Percentiles rank a stretch among this genome's conserved stretches.
These are phyloP conservation scores for Lactarius vividus DNA, from an alignment of 768 basidiomycete species.

Conservation along the genomic window DNA sequence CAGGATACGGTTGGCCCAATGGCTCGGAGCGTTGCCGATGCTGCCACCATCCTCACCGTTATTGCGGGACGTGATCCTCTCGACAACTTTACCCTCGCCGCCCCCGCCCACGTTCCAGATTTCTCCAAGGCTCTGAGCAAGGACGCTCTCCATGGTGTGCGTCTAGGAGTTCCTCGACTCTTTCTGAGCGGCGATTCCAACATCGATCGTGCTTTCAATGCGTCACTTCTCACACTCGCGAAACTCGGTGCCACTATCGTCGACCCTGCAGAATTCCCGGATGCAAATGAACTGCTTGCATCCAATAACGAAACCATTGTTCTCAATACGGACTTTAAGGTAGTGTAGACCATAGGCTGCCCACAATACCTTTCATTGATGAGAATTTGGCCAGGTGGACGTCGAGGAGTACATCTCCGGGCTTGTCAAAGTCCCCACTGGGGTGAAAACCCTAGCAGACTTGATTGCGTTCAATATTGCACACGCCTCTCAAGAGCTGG, in stretches of 20 bases:
- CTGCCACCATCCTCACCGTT: slow-evolving; percentile 50
- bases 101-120: slow-evolving; percentile 52
- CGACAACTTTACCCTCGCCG: slow-evolving; percentile 43
- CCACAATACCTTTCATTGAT: neutral
- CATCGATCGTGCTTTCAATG: slow-evolving; percentile 41
- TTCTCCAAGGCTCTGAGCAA: slow-evolving; percentile 52
- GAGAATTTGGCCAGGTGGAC: slow-evolving; percentile 41
- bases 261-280: slow-evolving; percentile 62
- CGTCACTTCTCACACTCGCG: slow-evolving; percentile 38
- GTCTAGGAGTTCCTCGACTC: slow-evolving; percentile 45
- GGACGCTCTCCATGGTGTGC: slow-evolving; percentile 45
- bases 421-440: slow-evolving; percentile 53
- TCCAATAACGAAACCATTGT: slow-evolving; percentile 54
- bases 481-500: slow-evolving; percentile 49
- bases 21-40: slow-evolving; percentile 51
- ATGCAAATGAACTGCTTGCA: slow-evolving; percentile 46
- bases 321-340: slow-evolving; percentile 58
- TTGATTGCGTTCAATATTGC: slow-evolving; percentile 56
- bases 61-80: slow-evolving; percentile 45
- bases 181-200: slow-evolving; percentile 33
- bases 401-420: slow-evolving; percentile 48
- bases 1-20: slow-evolving; percentile 64
- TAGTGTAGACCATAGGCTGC: slow-evolving; percentile 21
- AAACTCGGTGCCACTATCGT: slow-evolving; percentile 50
- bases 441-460: slow-evolving; percentile 54